Base-by-base conservation (phyloP, 2,329 filamentous ascomycete species). In the Cladosporium oxysporum region DNA sequence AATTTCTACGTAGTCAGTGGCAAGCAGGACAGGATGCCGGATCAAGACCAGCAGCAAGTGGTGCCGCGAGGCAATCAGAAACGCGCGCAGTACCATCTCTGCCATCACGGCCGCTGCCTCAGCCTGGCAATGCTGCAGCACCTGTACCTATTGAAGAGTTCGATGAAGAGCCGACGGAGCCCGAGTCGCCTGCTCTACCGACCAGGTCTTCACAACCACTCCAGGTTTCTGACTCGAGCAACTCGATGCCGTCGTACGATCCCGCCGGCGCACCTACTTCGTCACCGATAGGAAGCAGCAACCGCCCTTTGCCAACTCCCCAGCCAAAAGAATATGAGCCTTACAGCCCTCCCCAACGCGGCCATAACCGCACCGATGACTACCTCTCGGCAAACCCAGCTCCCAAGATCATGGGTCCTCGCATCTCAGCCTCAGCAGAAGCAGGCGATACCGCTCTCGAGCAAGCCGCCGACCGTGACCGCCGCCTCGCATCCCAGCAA, bases 1-100 rank as follows among this genome's bases (percentile, higher is more conserved):
- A 90, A 55, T 84, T 87, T 53, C 79, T 91, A 18, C 84, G 84
- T 29, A 85, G 85, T 55, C 83, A 87, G 52, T 87, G 84, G 84
- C 79, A 83, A 53, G 75, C 76, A 11, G 76, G 73, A 23, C 74
- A 75, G 66, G 73, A 74, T 14, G 70, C 41, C 18, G 57, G 68
- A 12, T 66, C 69, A n/a, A 70, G 68, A 64, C 66, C 70, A 11
- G 64, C 63, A 14, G 53, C 28, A 28, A 65, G 52, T 29, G 62
- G 62, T 28, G 62, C 55, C 29, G 41, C 62, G 10, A 58, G 53
- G 52, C 62, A 58, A 18, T 18, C 50, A 57, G 76, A 50, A 71
- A 78, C 8, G 72, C 76, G 18, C 71, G 77, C 31, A 73, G 64
- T 64, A 35, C 70, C 77, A 37, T 65, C 70, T 28, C 67, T 74